These are phyloP conservation scores for Diaporthe velutina DNA, from an alignment of 2,329 filamentous ascomycete species.

Conservation along the genomic window DNA sequence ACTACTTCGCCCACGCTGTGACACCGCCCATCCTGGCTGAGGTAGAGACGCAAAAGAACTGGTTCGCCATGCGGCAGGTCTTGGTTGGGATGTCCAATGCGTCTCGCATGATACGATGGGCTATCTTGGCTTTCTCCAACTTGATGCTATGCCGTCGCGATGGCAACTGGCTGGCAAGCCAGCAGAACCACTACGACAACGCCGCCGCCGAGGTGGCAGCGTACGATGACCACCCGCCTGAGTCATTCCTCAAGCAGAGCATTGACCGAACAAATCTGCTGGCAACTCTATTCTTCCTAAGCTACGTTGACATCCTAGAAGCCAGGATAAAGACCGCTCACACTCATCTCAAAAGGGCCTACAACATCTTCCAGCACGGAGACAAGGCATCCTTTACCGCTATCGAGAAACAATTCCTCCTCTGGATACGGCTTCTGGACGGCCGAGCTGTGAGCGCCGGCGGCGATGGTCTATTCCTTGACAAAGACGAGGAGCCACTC, in stretches of 20 bases:
- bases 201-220: conserved; percentile 51
- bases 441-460: conserved; percentile 68
- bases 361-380: conserved; percentile 59
- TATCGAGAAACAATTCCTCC: conserved; percentile 62
- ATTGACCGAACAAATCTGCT: conserved; percentile 57
- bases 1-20: conserved; percentile 62
- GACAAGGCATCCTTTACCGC: conserved; percentile 52
- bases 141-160: conserved; percentile 55
- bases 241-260: conserved; percentile 47
- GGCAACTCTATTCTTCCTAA: conserved; percentile 65
- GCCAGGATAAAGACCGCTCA: conserved; percentile 60
- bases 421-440: conserved; percentile 68
- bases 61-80: conserved; percentile 62
- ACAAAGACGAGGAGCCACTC: conserved; percentile 60
- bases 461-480: conserved; percentile 66
- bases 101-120: conserved; percentile 60
- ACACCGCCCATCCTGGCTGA: conserved; percentile 66
- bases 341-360: conserved; percentile 62
- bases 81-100: conserved; percentile 61
- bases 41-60: conserved; percentile 65
- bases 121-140: conserved; percentile 65
- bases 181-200: conserved; percentile 53
- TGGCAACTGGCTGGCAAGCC: conserved; percentile 49
- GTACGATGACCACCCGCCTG: conserved; percentile 32
- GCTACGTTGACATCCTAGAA: conserved; percentile 64